phyloP scores from a whole-genome alignment of 2,329 filamentous ascomycete genomes.

The Zasmidium cellare region DNA sequence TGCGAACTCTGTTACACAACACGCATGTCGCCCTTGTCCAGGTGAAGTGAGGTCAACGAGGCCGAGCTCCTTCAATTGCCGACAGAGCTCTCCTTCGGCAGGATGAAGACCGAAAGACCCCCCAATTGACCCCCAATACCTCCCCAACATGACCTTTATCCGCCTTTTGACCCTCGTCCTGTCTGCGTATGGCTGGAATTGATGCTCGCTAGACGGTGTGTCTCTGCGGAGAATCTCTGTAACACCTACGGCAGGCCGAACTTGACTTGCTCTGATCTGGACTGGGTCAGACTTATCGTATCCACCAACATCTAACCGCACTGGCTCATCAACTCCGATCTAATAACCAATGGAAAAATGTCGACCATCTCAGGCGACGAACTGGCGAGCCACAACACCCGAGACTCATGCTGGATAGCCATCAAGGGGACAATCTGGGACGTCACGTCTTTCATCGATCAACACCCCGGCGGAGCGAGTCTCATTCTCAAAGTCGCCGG shows the following conservation, averaged over 20 bases:
- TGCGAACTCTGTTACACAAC: background rate
- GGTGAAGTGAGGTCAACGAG: background rate
- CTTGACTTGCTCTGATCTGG: too few species aligned
- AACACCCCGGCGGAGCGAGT: conserved; percentile 73
- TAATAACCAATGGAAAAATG: conserved; percentile 11
- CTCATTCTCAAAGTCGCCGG: conserved; percentile 52
- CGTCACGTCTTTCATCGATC: conserved; percentile 83
- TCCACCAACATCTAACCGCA: background rate
- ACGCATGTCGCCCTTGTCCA: background rate
- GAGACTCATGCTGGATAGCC: conserved; percentile 85
- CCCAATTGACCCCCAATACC: background rate
- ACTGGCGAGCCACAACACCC: conserved; percentile 76
- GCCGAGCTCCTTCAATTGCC: conserved; percentile 1
- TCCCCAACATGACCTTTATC: background rate
- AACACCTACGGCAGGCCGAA: background rate
- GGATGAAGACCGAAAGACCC: background rate
- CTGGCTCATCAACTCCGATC: background rate
- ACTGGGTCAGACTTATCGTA: too few species aligned
- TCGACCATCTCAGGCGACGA: conserved; percentile 34
- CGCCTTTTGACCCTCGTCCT: background rate
- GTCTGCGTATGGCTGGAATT: background rate
- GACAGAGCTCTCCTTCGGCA: background rate
- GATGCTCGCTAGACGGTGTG: background rate
- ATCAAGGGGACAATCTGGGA: conserved; percentile 88
- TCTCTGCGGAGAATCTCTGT: background rate